Base-by-base conservation (phyloP, 805 yeast species). In the Brettanomyces custersianus region DNA sequence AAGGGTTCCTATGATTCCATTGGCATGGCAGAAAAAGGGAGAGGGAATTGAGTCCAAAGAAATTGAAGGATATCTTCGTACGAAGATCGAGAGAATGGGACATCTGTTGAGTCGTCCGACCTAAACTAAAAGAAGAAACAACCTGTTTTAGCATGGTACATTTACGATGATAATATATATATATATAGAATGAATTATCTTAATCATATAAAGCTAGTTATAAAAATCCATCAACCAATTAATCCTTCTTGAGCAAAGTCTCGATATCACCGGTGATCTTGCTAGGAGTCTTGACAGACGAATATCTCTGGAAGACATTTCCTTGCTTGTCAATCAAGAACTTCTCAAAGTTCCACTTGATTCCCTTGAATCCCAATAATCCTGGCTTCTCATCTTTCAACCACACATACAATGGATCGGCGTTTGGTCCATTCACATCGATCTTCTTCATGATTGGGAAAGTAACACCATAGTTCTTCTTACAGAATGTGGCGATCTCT, bases 21-120 rank as follows among this genome's bases (percentile, higher is more conserved):
- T 88, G 37, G 88, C 95, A 6, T 92, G 98, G 98, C 70, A 70
- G 52, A 55, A 63, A 40, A 47, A 52, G 23, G 51, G 60, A 18
- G 64, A 60, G 20, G 97, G 97, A 5, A 81, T 92, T 40, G 70
- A 79, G 45, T 74, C 88, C 24, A 72, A 70, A 41, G 99, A 92
- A 59, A 82, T 92, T 22, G 95, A 92, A 48, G 95, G 95, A 1
- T 92, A 92, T 52, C 64, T 92, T 40, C 74, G 92, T 50, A 92
- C 99, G 1, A 92, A 92, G 62, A 83, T 90, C 36, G 95, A 90
- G 58, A 70, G 95, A 49, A 92, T 92, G 99, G 99, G 99, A 0
- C 99, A 92, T 60, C 61, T 92, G 38, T 65, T 92, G 39, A 78
- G 71, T n/a, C 12, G 22, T 8, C 35, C 35, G 10, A 21, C 18